Evolutionary conservation across 805 yeast genomes (phyloP).

Genomic region (Candida broadrunensis): DNA sequence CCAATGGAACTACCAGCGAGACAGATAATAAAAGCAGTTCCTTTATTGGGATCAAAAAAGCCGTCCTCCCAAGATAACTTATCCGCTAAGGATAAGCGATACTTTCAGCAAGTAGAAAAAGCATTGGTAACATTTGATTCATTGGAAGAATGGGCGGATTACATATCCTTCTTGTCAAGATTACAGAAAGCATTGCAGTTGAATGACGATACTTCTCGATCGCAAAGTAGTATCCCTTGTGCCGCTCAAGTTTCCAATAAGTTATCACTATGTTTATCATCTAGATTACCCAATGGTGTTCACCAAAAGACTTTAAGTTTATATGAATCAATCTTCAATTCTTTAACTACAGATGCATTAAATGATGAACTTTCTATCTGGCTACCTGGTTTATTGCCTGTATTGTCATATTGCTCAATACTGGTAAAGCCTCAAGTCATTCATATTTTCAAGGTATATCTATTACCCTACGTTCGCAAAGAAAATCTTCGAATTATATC

Average conservation of each 20-base stretch:
- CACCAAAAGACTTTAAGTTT: constrained; percentile 84
- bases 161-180: constrained; percentile 82
- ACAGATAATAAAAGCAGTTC: constrained; percentile 3
- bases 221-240: constrained; percentile 59
- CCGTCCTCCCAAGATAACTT: constrained; percentile 1
- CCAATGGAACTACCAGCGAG: neutral
- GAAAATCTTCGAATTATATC: constrained; percentile 50
- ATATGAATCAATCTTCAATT: constrained; percentile 66
- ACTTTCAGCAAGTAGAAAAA: constrained; percentile 63
- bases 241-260: constrained; percentile 65
- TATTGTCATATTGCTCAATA: constrained; percentile 84
- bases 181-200: constrained; percentile 64
- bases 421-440: constrained; percentile 80
- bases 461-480: constrained; percentile 42
- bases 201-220: constrained; percentile 17
- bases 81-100: constrained; percentile 53
- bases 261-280: constrained; percentile 75
- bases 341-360: constrained; percentile 54
- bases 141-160: constrained; percentile 97
- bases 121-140: constrained; percentile 75
- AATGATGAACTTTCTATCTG: constrained; percentile 63
- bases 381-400: constrained; percentile 91
- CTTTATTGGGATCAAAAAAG: constrained; percentile 6
- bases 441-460: constrained; percentile 52
- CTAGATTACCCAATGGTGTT: constrained; percentile 90